These are phyloP conservation scores for Lonicera japonica DNA, from an alignment of 129 eudicot species.

Conservation along the genomic window DNA sequence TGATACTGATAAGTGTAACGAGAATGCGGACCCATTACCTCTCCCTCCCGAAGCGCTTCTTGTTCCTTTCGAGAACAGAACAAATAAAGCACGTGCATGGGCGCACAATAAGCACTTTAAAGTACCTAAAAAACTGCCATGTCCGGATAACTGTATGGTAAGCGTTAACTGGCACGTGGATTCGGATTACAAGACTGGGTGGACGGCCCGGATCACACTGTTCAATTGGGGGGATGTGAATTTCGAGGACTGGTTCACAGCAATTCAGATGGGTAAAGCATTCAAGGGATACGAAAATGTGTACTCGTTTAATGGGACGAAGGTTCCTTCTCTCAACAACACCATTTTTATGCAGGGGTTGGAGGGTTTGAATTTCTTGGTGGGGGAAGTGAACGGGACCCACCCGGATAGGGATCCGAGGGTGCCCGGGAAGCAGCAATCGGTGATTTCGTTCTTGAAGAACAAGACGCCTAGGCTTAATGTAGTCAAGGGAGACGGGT, in stretches of 20 bases:
- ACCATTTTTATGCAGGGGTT: slow-evolving; percentile 59
- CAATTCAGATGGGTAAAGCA: slow-evolving; percentile 41
- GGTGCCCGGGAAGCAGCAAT: slow-evolving; percentile 87
- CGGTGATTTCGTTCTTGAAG: slow-evolving; percentile 64
- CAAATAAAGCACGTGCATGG: slow-evolving; percentile 50
- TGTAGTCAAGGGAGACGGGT: slow-evolving; percentile 57
- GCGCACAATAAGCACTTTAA: slow-evolving; percentile 37
- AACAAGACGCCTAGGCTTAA: slow-evolving; percentile 32
- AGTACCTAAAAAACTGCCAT: slow-evolving; percentile 46
- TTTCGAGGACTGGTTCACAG: slow-evolving; percentile 66
- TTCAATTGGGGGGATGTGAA: slow-evolving; percentile 56
- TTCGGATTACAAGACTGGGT: slow-evolving; percentile 59
- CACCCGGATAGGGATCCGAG: slow-evolving; percentile 37
- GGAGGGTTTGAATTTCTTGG: slow-evolving; percentile 47
- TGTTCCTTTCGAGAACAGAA: slow-evolving; percentile 64
- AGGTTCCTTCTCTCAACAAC: slow-evolving; percentile 22
- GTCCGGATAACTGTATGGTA: slow-evolving; percentile 75
- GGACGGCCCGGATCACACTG: slow-evolving; percentile 73
- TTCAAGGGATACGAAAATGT: slow-evolving; percentile 50
- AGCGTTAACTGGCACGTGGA: slow-evolving; percentile 77
- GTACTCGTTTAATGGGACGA: slow-evolving; percentile 63
- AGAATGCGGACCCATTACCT: slow-evolving; percentile 45
- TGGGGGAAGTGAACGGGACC: slow-evolving; percentile 48
- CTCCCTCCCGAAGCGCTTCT: slow-evolving; percentile 71
- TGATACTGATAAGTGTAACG: slow-evolving; percentile 30